These are phyloP conservation scores for Talaromyces verruculosus DNA, from an alignment of 2,329 filamentous ascomycete species.

Conservation along the genomic window DNA sequence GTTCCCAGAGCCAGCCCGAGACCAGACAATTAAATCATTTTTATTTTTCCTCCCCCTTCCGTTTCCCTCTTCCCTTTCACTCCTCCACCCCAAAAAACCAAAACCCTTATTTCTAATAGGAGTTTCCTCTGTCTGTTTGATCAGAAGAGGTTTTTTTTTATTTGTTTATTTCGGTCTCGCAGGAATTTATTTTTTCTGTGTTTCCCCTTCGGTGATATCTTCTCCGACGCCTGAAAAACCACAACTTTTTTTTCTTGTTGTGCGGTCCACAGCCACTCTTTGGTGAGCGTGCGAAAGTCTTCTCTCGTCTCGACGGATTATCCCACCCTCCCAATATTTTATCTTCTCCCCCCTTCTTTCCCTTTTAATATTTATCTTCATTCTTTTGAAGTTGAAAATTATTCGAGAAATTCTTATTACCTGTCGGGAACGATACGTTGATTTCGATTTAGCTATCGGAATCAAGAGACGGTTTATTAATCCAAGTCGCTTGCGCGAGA, in stretches of 20 bases:
- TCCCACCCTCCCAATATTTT: neutral
- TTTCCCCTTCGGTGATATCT: neutral
- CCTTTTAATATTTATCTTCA: constrained; percentile 4
- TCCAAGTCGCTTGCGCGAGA: constrained; percentile 5
- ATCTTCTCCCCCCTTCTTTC: neutral
- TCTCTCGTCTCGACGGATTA: neutral
- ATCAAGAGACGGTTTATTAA: neutral
- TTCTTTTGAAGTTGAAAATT: constrained; percentile 3
- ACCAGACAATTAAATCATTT: constrained; percentile 4
- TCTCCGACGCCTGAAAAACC: neutral
- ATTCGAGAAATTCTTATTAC: neutral
- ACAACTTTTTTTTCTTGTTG: constrained; percentile 11
- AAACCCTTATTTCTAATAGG: constrained; percentile 16
- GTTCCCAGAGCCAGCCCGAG: neutral
- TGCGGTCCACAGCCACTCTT: constrained; percentile 13
- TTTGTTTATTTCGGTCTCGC: constrained; percentile 3
- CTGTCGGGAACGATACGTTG: neutral
- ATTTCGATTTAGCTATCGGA: constrained; percentile 14
- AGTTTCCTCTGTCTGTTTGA: constrained; percentile 19
- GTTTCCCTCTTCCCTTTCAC: neutral
- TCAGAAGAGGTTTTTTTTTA: constrained; percentile 19
- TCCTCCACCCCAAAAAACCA: constrained; percentile 3
- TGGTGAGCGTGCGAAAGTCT: constrained; percentile 8
- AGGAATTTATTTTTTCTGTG: constrained; percentile 8
- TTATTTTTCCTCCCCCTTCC: constrained; percentile 12